These are phyloP conservation scores for Starmerella riodocensis DNA, from an alignment of 805 yeast species.

Conservation along the genomic window DNA sequence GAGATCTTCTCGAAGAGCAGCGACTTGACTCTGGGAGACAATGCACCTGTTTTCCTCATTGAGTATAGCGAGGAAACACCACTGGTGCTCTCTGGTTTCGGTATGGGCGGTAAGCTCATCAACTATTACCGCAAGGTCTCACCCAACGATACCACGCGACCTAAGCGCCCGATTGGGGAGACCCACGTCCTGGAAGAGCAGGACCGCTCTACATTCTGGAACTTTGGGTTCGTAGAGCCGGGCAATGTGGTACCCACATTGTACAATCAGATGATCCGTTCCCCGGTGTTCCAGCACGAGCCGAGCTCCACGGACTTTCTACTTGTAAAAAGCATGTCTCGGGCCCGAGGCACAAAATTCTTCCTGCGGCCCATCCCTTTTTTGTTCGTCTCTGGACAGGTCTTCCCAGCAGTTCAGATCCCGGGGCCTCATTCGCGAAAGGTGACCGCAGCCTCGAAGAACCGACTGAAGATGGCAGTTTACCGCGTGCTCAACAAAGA, in stretches of 20 bases:
- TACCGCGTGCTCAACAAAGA: constrained; percentile 70
- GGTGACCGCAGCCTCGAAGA: constrained; percentile 84
- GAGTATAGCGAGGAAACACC: constrained; percentile 91
- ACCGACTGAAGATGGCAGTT: constrained; percentile 85
- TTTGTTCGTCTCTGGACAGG: constrained; percentile 79
- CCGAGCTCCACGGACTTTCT: constrained; percentile 66
- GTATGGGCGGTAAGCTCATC: constrained; percentile 89
- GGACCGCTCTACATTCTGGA: constrained; percentile 96
- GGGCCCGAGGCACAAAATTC: constrained; percentile 50
- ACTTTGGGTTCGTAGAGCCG: constrained; percentile 89
- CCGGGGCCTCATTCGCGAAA: constrained; percentile 97
- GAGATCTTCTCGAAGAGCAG: constrained; percentile 59
- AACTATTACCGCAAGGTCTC: constrained; percentile 79
- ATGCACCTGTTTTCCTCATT: constrained; percentile 59
- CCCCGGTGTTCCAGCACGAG: constrained; percentile 87
- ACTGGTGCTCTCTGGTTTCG: constrained; percentile 66
- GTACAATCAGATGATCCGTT: constrained; percentile 80
- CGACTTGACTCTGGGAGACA: constrained; percentile 75
- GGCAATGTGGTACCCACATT: constrained; percentile 89
- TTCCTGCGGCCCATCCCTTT: constrained; percentile 57
- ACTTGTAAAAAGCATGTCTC: constrained; percentile 61
- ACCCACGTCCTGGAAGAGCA: constrained; percentile 93
- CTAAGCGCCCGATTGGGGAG: constrained; percentile 81
- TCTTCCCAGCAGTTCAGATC: constrained; percentile 82
- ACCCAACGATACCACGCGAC: constrained; percentile 73